These are phyloP conservation scores for Candida maris DNA, from an alignment of 805 yeast genomes.

Conservation along the genomic window DNA sequence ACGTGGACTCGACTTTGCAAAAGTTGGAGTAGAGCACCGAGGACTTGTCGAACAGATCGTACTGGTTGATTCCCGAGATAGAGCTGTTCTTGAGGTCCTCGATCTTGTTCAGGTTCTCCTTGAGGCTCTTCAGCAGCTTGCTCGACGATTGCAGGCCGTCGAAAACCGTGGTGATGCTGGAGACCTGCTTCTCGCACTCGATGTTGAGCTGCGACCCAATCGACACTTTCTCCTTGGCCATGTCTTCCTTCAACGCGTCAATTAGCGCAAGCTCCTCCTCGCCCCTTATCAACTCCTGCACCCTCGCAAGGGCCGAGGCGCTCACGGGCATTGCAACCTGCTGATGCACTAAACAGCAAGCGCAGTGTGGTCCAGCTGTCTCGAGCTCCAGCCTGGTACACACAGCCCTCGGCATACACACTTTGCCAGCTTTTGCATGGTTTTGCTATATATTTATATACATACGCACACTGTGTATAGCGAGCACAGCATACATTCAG, in stretches of 20 bases:
- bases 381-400: too few relatives aligned
- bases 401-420: too few relatives aligned
- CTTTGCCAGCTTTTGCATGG: too few relatives aligned
- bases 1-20: conserved; percentile 61
- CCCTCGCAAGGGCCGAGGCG: conserved; percentile 15
- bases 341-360: too few relatives aligned
- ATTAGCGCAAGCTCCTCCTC: conserved; percentile 53
- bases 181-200: conserved; percentile 52
- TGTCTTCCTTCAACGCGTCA: conserved; percentile 47
- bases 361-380: too few relatives aligned
- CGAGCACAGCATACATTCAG: too few relatives aligned
- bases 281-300: conserved; percentile 23
- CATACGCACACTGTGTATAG: too few relatives aligned
- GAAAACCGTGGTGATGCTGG: conserved; percentile 22
- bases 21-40: conserved; percentile 70
- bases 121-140: conserved; percentile 48
- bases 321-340: conserved; percentile 20
- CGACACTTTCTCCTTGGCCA: conserved; percentile 66
- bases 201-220: conserved; percentile 72
- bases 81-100: conserved; percentile 41
- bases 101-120: conserved; percentile 31
- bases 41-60: conserved; percentile 64
- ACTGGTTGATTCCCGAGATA: conserved; percentile 56
- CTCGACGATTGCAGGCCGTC: conserved; percentile 28
- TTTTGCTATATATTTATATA: too few relatives aligned